Base-by-base conservation (phyloP, 2,329 filamentous ascomycete genomes). In the Exophiala viscosa region DNA sequence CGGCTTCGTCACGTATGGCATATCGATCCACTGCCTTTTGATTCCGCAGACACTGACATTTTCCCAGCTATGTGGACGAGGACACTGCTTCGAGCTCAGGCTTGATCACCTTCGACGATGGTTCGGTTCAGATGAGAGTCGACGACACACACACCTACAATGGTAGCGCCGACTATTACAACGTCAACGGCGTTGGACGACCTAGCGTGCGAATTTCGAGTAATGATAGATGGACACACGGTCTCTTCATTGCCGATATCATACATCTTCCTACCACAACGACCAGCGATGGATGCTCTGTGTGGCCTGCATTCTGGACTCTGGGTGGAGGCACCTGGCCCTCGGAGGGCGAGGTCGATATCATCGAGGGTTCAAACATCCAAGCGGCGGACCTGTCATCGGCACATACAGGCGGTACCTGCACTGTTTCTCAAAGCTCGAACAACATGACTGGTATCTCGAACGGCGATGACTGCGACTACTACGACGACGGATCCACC, bases 281-380 rank as follows among this genome's bases (percentile, higher is more conserved):
- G 28, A 55, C 50, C 15, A 45, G 18, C 32, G 36, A 28, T 13
- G 58, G 58, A 34, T 80, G 77, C 51, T 76, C 73, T 45, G 73
- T 71, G 23, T 80, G 77, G 77, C 77, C 4, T 23, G 58, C 58
- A 13, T 60, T 56, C 39, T 60, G 56, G 58, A 57, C 58, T 70
- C 55, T 76, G 69, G 73, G 69, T 69, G 8, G 62, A 68, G 3
- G 70, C 67, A 46, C 38, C 6, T 76, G 73, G 73, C 73, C 73
- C 0, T 45, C 61, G 2, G 65, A 69, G 40, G 74, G 74, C 10
- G 74, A 77, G 67, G 77, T 80, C 47, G 77, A 80, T 61, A 73
- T 80, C 47, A 75, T 79, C 57, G 77, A 80, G 58, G 75, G 73
- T 11, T 74, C 79, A 51, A 78, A 79, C 60, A 55, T 67, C 42